Evolutionary conservation across 2,329 filamentous ascomycete species (phyloP), one percentile per base, ranked within the genome.

Genomic region (Malbranchea zuffiana): DNA sequence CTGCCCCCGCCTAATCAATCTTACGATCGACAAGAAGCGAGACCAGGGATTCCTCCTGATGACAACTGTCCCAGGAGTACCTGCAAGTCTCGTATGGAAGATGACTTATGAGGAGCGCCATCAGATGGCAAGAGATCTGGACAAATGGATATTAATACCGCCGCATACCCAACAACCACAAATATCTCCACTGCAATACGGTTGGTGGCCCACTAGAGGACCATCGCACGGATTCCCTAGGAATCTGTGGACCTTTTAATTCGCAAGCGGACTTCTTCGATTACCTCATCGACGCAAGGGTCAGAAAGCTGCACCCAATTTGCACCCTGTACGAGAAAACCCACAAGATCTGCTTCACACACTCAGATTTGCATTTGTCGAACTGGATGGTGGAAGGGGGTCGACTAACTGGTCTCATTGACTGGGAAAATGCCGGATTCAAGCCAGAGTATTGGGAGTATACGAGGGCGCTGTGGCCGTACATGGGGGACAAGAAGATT

Each of bases 391-490:
- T 45, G 31, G 12, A 41, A 10, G 16, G 20, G 7, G 41, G 41
- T 2, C 31, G 30, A 7, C 27, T 45, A 8, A 41, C 28, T 6
- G 41, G 41, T 5, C 21, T 45, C 8, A 17, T 45, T 27, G 43
- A 43, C 30, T 43, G 37, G 40, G 43, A 45, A 24, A 32, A 39
- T 32, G 37, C 43, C 19, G 37, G 41, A 3, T 45, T 43, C 17
- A 39, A 37, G 15, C 43, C 43, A 3, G 43, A 45, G 24, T 43
- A 39, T 25, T 45, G 41, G 41, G 43, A 45, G 17, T 43, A 41
- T 24, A 45, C 41, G 4, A 26, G 32, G 19, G 31, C 21, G 4
- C 12, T 45, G 27, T 43, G 41, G 32, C 1, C 26, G 5, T 35
- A 33, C 26, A 26, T 28, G 16, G 32, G 41, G 12, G 12, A 19